These are phyloP conservation scores for Tetratostichococcus sp. DNA, from an alignment of 139 green algal species.

Conservation along the genomic window DNA sequence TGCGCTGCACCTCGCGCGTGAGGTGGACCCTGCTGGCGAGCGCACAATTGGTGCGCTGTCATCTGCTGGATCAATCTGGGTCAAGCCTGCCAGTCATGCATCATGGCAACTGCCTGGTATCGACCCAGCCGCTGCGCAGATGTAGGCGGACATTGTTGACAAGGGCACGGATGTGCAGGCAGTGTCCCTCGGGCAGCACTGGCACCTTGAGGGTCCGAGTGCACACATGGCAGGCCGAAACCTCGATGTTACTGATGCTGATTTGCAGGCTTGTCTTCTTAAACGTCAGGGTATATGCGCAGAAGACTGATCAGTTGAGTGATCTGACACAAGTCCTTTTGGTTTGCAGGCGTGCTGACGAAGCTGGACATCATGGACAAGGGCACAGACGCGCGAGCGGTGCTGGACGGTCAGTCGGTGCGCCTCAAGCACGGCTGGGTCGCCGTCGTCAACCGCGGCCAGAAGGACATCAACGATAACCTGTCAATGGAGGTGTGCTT, in stretches of 20 bases:
- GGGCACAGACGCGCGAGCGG: constrained; percentile 81
- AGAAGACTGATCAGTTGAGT: background rate
- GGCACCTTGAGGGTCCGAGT: no score
- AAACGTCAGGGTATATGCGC: no score
- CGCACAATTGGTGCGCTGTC: constrained; percentile 58
- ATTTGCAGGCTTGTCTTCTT: no score
- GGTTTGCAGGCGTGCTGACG: constrained; percentile 66
- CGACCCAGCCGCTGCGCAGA: no score
- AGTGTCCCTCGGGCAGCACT: no score
- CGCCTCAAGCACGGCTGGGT: constrained; percentile 87
- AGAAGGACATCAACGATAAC: constrained; percentile 84
- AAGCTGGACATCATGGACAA: constrained; percentile 99
- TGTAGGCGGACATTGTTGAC: no score
- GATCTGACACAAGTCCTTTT: background rate
- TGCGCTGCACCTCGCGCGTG: constrained; percentile 88
- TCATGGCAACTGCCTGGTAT: no score
- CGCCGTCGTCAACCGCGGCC: constrained; percentile 86
- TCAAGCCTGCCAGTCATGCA: no score
- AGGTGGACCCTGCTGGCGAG: constrained; percentile 79
- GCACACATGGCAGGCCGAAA: no score
- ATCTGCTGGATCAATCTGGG: constrained; percentile 3
- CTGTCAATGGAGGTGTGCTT: constrained; percentile 26
- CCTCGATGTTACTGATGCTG: no score
- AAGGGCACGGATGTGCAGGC: no score
- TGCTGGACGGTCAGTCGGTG: constrained; percentile 71